phyloP scores from a whole-genome alignment of 2,329 filamentous ascomycete species.

The Periconia sp. region DNA sequence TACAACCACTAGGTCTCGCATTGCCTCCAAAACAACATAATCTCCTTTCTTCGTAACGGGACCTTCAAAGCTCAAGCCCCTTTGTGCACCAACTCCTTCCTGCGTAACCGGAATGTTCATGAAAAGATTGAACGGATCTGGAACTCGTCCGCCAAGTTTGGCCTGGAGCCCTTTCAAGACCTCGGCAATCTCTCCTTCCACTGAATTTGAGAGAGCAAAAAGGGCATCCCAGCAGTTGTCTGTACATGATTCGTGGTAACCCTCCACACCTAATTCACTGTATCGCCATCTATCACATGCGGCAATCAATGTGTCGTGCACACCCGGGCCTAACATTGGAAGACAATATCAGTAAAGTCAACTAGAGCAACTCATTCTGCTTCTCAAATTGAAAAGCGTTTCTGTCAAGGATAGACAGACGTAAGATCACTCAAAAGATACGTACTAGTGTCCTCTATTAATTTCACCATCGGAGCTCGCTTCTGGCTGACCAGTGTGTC shows the following conservation, averaged over 20 bases:
- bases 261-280: conserved; percentile 31
- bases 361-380: background rate
- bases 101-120: conserved; percentile 50
- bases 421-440: background rate
- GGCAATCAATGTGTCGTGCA: conserved; percentile 39
- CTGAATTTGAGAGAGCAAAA: conserved; percentile 15
- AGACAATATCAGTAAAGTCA: background rate
- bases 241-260: conserved; percentile 40
- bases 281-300: conserved; percentile 42
- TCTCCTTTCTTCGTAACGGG: conserved; percentile 46
- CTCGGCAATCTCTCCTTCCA: conserved; percentile 15
- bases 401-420: background rate
- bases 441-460: conserved; percentile 33
- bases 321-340: conserved; percentile 18
- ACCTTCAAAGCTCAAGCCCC: conserved; percentile 42
- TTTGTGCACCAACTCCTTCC: conserved; percentile 39
- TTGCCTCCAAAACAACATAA: conserved; percentile 47
- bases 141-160: conserved; percentile 28
- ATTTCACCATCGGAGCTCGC: conserved; percentile 33
- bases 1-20: conserved; percentile 49
- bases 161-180: conserved; percentile 22
- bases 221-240: conserved; percentile 41
- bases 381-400: background rate
- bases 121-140: conserved; percentile 43
- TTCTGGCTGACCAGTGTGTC: conserved; percentile 38